Evolutionary conservation across 2,329 filamentous ascomycete genomes (phyloP), one percentile per base, ranked within the genome.

Genomic region (Ophiostoma pallidulum): DNA sequence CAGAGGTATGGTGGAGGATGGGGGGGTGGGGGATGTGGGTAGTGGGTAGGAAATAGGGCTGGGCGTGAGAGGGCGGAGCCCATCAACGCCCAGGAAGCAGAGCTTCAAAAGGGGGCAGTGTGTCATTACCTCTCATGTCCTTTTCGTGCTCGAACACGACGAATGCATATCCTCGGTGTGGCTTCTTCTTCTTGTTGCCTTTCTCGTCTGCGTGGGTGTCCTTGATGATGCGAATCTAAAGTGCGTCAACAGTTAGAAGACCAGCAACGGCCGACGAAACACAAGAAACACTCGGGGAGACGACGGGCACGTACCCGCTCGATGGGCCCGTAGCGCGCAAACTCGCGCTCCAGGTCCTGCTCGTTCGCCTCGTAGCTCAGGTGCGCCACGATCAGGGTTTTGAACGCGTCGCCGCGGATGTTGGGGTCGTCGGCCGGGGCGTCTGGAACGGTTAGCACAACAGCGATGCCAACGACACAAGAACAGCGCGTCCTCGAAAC

Each of bases 121-220:
- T n/a, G n/a, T 47, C 33, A 71, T 80, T 94, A 96, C 90, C 89
- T 88, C 94, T 94, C 90, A 97, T 96, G 64, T 97, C 92, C 68
- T 91, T 90, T 69, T 97, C 92, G 65, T 87, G 84, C 68, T 97
- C 91, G 63, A 91, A 98, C 47, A 97, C 87, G 57, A 98, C 84
- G 63, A 98, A 98, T 52, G 88, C 92, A 66, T 98, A 98, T 53
- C 92, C 92, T 60, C 84, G 77, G 61, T 94, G 86, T 43, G 82
- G 71, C 70, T 89, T 89, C 62, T 84, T 84, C 62, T 86, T 82
- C 68, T 90, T 88, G 59, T 83, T 85, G 48, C 75, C 78, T 65
- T 75, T 84, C 61, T 77, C 77, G 57, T 75, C 68, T 52, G 80
- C 75, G 57, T 86, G 80, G 4, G 80, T 82, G 63, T 94, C 84